phyloP scores from a whole-genome alignment of 352 stramenopile species.

The Blastocystis sp. region DNA sequence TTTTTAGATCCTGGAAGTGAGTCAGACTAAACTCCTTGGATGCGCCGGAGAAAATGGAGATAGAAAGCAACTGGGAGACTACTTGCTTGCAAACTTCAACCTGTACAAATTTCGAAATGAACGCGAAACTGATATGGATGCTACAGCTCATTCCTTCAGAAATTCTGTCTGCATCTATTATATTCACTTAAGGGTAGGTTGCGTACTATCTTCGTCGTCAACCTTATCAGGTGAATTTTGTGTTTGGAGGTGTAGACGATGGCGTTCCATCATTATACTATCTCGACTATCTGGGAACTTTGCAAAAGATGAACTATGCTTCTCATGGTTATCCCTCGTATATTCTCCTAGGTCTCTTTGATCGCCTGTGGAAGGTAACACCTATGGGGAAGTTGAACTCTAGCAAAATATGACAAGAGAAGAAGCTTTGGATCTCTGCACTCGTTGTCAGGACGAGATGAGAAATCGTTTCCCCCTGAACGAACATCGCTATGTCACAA shows the following conservation, averaged over 20 bases:
- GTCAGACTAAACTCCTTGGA: slow-evolving; percentile 55
- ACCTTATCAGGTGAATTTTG: slow-evolving; percentile 61
- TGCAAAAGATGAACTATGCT: slow-evolving; percentile 53
- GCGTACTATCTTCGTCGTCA: slow-evolving; percentile 61
- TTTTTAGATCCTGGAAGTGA: slow-evolving; percentile 56
- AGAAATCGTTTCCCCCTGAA: slow-evolving; percentile 46
- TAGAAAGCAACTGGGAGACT: slow-evolving; percentile 59
- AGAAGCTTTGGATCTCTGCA: slow-evolving; percentile 17
- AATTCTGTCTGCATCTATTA: not conserved
- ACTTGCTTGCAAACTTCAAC: slow-evolving; percentile 58
- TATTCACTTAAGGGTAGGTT: not conserved
- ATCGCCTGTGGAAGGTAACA: slow-evolving; percentile 42
- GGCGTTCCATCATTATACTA: slow-evolving; percentile 44
- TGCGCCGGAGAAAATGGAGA: slow-evolving; percentile 44
- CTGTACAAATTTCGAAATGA: slow-evolving; percentile 58
- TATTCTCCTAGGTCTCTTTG: slow-evolving; percentile 48
- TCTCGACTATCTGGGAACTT: slow-evolving; percentile 55
- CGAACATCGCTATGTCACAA: slow-evolving; percentile 47
- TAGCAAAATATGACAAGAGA: slow-evolving; percentile 57
- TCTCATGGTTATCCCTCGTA: slow-evolving; percentile 51
- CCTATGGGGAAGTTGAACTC: not conserved
- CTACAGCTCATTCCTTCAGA: slow-evolving; percentile 48
- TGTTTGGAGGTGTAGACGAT: slow-evolving; percentile 36
- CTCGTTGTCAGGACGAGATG: slow-evolving; percentile 22
- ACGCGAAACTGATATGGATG: slow-evolving; percentile 59